Conservation (phyloP, 371 early-diverging fungal genomes). For the Gilbertella persicaria region DNA sequence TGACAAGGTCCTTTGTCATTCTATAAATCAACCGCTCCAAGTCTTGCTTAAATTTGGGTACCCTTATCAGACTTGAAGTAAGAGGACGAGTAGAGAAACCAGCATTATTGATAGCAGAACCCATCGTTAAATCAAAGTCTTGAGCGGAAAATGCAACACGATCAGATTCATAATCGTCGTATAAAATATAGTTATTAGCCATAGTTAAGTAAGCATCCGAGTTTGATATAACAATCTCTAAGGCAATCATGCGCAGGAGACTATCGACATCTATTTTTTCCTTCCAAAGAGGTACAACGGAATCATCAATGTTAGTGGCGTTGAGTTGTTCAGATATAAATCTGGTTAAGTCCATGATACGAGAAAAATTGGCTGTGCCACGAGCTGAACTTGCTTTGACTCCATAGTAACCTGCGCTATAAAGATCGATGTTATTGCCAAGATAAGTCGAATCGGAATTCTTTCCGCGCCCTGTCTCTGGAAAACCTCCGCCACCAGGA, state of each 20-base stretch:
- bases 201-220: constrained; percentile 34
- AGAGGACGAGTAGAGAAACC: constrained; percentile 27
- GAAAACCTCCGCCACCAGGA: too few relatives aligned
- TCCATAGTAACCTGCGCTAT: constrained; percentile 10
- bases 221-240: constrained; percentile 13
- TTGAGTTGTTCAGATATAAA: constrained; percentile 16
- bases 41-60: constrained; percentile 17
- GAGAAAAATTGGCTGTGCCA: constrained; percentile 4
- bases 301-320: not conserved
- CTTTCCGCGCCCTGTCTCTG: too few relatives aligned
- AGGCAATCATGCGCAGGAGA: constrained; percentile 14
- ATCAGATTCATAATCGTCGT: constrained; percentile 18
- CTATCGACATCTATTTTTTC: constrained; percentile 12
- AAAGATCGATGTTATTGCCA: constrained; percentile 23
- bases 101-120: constrained; percentile 19
- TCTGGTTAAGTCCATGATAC: constrained; percentile 17
- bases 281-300: constrained; percentile 9
- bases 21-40: constrained; percentile 10
- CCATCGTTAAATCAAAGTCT: constrained; percentile 36
- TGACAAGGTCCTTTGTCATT: constrained; percentile 10
- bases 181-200: constrained; percentile 33
- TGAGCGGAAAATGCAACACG: constrained; percentile 24
- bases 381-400: constrained; percentile 8
- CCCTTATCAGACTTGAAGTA: constrained; percentile 13
- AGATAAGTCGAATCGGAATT: constrained; percentile 18